phyloP scores from a whole-genome alignment of 352 stramenopile genomes.

The Globisporangium nodosum region DNA sequence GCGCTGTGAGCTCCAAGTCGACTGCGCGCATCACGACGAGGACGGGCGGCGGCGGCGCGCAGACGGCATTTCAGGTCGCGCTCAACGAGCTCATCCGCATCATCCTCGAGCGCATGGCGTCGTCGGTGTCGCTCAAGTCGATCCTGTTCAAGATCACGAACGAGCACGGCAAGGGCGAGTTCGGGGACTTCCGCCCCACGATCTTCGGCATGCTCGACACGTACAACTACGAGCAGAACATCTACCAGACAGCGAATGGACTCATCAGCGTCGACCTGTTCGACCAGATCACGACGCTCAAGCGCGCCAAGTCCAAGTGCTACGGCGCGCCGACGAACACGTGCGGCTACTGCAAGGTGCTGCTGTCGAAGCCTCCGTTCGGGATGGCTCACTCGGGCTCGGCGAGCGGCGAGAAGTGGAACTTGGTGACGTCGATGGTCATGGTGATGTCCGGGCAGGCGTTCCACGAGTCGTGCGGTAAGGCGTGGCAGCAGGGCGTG shows the following conservation, averaged over 20 bases:
- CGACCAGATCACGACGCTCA: constrained; percentile 79
- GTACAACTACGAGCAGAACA: constrained; percentile 89
- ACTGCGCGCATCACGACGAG: constrained; percentile 53
- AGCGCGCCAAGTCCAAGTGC: constrained; percentile 62
- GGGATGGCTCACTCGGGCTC: constrained; percentile 76
- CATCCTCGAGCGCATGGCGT: constrained; percentile 93
- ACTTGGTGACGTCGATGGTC: constrained; percentile 79
- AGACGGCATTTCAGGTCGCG: constrained; percentile 85
- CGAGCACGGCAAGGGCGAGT: constrained; percentile 89
- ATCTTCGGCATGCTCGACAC: constrained; percentile 94
- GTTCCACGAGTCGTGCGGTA: constrained; percentile 85
- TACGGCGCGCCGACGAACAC: constrained; percentile 71
- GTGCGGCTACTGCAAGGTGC: constrained; percentile 77
- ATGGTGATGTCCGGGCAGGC: constrained; percentile 70
- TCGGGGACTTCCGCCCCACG: constrained; percentile 93
- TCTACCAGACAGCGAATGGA: constrained; percentile 82
- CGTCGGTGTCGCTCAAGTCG: constrained; percentile 89
- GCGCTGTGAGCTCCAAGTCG: constrained; percentile 75
- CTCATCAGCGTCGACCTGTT: constrained; percentile 82
- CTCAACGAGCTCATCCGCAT: constrained; percentile 91
- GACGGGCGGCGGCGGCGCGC: constrained; percentile 55
- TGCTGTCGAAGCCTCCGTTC: constrained; percentile 78
- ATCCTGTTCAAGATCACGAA: constrained; percentile 95
- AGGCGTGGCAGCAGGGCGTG: constrained; percentile 77
- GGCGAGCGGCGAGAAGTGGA: constrained; percentile 72